Conservation (phyloP, 176 grass and related monocot genomes). For the Cenchrus purpureus region DNA sequence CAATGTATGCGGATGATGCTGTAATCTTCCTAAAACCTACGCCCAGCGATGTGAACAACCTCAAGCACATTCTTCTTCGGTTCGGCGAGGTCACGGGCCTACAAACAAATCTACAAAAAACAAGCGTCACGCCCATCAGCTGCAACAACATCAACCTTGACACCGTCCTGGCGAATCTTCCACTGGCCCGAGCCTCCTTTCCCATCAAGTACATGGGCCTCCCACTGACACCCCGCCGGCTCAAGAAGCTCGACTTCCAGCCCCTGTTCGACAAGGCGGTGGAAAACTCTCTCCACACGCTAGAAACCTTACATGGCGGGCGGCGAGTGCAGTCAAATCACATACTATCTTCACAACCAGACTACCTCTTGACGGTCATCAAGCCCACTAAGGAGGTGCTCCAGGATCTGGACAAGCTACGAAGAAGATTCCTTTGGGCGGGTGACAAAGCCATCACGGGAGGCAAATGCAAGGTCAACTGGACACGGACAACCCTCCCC, state of each 20-base stretch:
- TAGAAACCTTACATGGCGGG: too few relatives aligned
- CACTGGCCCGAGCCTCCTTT: fast-evolving
- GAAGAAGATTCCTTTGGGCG: background rate
- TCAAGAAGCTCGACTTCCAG: too few relatives aligned
- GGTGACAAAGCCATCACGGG: background rate
- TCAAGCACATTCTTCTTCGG: fast-evolving
- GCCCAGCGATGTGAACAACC: fast-evolving
- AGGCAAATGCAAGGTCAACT: background rate
- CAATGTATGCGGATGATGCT: background rate
- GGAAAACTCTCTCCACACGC: too few relatives aligned
- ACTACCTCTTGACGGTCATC: too few relatives aligned
- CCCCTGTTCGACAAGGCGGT: too few relatives aligned
- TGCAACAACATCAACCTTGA: background rate
- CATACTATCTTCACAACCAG: too few relatives aligned
- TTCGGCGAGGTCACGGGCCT: background rate
- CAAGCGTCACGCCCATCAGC: fast-evolving
- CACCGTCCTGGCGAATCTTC: fast-evolving
- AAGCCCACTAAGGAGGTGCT: too few relatives aligned
- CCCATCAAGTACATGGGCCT: background rate
- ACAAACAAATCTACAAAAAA: background rate
- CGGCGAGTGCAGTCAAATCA: too few relatives aligned
- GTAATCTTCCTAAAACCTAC: background rate
- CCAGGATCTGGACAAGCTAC: too few relatives aligned
- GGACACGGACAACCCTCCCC: too few relatives aligned
- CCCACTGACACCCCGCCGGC: too few relatives aligned